Percentiles rank a stretch among this genome's conserved stretches.
Conservation (phyloP, 2,329 filamentous ascomycete species). For the Curvularia hawaiiensis region DNA sequence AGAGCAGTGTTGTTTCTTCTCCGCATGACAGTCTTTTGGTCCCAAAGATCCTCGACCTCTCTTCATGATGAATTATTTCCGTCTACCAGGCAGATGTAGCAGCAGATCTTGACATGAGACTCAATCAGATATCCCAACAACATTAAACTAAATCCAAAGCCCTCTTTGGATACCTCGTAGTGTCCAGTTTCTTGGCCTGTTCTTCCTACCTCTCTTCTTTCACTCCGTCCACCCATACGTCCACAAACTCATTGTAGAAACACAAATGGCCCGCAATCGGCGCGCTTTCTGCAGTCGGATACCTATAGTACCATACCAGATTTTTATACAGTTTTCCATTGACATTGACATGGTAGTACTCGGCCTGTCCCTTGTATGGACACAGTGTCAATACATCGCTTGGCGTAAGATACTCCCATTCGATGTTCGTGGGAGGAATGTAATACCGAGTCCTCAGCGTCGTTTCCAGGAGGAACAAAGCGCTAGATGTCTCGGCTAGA, state of each 20-base stretch:
- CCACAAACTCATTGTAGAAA: slow-evolving; percentile 73
- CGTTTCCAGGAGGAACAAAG: slow-evolving; percentile 65
- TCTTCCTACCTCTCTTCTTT: slow-evolving; percentile 33
- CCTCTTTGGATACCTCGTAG: not conserved
- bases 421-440: slow-evolving; percentile 59
- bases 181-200: too few species aligned
- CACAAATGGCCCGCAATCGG: slow-evolving; percentile 62
- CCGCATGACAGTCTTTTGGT: not conserved
- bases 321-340: slow-evolving; percentile 54
- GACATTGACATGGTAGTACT: slow-evolving; percentile 64
- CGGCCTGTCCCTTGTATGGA: slow-evolving; percentile 70
- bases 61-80: not conserved
- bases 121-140: not conserved
- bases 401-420: slow-evolving; percentile 52
- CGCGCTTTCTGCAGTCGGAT: slow-evolving; percentile 62
- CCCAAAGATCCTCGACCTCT: not conserved
- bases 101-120: not conserved
- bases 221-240: slow-evolving; percentile 64
- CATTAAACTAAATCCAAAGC: not conserved
- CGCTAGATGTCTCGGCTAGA: slow-evolving; percentile 52
- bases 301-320: slow-evolving; percentile 67
- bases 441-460: slow-evolving; percentile 65
- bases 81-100: not conserved
- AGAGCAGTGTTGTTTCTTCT: not conserved
- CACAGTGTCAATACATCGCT: slow-evolving; percentile 63